Conservation (phyloP, 1,284 basidiomycete species). For the Pseudozyma sp. region DNA sequence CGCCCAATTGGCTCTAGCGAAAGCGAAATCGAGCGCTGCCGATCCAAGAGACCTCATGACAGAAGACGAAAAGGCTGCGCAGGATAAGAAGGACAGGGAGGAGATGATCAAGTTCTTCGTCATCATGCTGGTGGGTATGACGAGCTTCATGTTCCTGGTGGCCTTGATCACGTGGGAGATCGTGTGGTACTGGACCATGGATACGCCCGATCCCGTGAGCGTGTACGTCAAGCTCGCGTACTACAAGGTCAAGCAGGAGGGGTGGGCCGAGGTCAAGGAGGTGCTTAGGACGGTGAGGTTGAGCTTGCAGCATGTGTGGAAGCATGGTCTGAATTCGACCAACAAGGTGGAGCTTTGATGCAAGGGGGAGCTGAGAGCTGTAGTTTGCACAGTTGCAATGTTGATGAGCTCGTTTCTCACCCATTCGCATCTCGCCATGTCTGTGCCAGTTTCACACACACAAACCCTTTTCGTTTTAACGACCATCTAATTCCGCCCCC, state of each 20-base stretch:
- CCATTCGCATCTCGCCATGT: too few relatives aligned
- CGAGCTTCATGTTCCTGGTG: conserved; percentile 44
- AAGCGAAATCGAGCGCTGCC: conserved; percentile 3
- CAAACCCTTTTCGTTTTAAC: too few relatives aligned
- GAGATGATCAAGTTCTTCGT: conserved; percentile 57
- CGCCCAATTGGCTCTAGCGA: conserved; percentile 11
- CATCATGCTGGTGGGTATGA: conserved; percentile 46
- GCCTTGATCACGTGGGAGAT: conserved; percentile 54
- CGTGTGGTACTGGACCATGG: conserved; percentile 58
- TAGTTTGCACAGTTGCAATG: too few relatives aligned
- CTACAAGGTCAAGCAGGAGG: conserved; percentile 9
- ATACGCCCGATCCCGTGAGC: conserved; percentile 50
- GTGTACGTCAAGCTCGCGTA: background rate
- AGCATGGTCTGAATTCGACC: conserved; percentile 8
- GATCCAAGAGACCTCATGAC: conserved; percentile 43
- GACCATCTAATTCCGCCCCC: too few relatives aligned
- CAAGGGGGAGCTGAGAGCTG: background rate
- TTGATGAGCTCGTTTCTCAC: too few relatives aligned
- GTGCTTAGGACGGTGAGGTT: conserved; percentile 12
- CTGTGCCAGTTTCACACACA: too few relatives aligned
- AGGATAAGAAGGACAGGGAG: conserved; percentile 40
- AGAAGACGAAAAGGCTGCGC: conserved; percentile 28
- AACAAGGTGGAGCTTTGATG: conserved; percentile 65
- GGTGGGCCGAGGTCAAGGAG: conserved; percentile 14
- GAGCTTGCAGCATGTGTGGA: conserved; percentile 24